A percentile compares a stretch with the other conserved stretches of the same genome.
These are phyloP conservation scores for Trichoderma sp. DNA, from an alignment of 2,329 filamentous ascomycete species.

Conservation along the genomic window DNA sequence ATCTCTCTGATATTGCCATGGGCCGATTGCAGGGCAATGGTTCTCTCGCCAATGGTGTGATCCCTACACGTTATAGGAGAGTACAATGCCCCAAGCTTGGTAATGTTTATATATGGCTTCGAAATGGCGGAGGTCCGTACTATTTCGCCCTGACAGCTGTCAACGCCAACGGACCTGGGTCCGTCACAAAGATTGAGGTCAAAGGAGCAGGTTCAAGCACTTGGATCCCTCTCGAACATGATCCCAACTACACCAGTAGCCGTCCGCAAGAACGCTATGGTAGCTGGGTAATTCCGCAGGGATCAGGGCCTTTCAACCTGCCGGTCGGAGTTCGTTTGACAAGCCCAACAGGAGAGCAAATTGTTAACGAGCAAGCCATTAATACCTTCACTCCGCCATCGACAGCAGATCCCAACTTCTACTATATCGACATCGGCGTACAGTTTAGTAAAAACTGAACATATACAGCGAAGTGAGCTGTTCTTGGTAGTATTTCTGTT, in stretches of 20 bases:
- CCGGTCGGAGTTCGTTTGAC: conserved; percentile 15
- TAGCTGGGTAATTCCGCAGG: conserved; percentile 18
- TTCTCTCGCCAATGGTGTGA: conserved; percentile 8
- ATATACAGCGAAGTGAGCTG: not conserved
- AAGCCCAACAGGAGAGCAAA: conserved; percentile 17
- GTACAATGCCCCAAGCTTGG: conserved; percentile 17
- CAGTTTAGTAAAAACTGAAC: conserved; percentile 8
- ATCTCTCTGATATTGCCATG: conserved; percentile 23
- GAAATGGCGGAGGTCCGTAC: conserved; percentile 17
- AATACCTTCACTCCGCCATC: conserved; percentile 12
- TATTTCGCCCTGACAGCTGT: conserved; percentile 19
- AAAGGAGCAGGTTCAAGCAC: not conserved
- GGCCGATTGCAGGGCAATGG: conserved; percentile 22
- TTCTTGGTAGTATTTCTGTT: not conserved
- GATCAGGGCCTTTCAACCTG: conserved; percentile 16
- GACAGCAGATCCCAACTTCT: conserved; percentile 14
- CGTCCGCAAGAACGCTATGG: conserved; percentile 22
- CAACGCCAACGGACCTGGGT: conserved; percentile 16
- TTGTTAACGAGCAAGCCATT: conserved; percentile 20
- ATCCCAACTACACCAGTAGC: conserved; percentile 25
- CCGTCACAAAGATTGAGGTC: conserved; percentile 19
- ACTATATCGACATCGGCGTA: conserved; percentile 22
- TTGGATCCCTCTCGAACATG: conserved; percentile 13
- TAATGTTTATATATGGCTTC: conserved; percentile 22
- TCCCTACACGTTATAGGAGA: conserved; percentile 21